Conservation (phyloP, 1,284 basidiomycete species). For the Xanthoconium separans region DNA sequence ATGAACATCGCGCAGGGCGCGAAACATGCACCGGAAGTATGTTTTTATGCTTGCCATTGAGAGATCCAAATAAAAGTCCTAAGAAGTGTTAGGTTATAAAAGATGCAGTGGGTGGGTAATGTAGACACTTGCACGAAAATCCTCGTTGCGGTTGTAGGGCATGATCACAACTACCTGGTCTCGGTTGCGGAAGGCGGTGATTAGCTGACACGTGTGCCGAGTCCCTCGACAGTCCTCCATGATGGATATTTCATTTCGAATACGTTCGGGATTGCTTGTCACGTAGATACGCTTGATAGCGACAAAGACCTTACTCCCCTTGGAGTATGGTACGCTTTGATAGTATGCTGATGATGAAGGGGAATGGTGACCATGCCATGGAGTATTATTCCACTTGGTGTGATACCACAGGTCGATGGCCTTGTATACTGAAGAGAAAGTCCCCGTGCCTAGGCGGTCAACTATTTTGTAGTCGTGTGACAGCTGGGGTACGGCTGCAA, state of each 20-base stretch:
- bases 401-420: slow-evolving; percentile 82
- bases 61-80: slow-evolving; percentile 77
- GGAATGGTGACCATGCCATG: slow-evolving; percentile 76
- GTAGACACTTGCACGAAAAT: slow-evolving; percentile 76
- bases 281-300: slow-evolving; percentile 98
- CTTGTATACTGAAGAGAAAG: slow-evolving; percentile 99
- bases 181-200: slow-evolving; percentile 88
- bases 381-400: slow-evolving; percentile 75
- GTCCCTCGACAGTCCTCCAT: slow-evolving; percentile 83
- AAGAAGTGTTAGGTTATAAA: slow-evolving; percentile 7
- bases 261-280: slow-evolving; percentile 90
- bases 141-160: slow-evolving; percentile 91
- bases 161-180: slow-evolving; percentile 96
- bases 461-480: slow-evolving; percentile 76
- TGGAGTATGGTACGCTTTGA: slow-evolving; percentile 47
- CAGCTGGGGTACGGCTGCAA: slow-evolving; percentile 61
- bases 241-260: slow-evolving; percentile 94
- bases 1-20: slow-evolving; percentile 89
- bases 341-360: slow-evolving; percentile 58
- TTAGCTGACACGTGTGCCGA: slow-evolving; percentile 86
- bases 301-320: slow-evolving; percentile 68
- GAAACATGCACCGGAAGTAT: slow-evolving; percentile 92
- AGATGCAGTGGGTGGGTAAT: not conserved
- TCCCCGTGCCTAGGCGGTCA: slow-evolving; percentile 94
- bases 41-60: slow-evolving; percentile 76